Evolutionary conservation across 2,329 filamentous ascomycete genomes (phyloP), one percentile per base, ranked within the genome.

Genomic region (Stromatinia cepivora): DNA sequence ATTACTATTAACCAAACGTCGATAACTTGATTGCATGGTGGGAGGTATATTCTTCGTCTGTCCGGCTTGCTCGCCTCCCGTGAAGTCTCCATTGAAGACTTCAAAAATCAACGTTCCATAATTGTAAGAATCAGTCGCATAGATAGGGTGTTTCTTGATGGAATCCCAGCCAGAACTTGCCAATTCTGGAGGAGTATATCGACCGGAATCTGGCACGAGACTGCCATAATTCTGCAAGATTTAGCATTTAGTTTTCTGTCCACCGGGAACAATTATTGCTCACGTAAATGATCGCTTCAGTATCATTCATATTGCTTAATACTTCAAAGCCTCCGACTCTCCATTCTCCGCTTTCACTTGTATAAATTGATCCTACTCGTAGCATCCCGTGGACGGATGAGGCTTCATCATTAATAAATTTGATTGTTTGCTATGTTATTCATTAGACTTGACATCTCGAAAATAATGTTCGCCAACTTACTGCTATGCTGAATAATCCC

Each of bases 261-360:
- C 31, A 9, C 17, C 20, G 28, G 9, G 15, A 25, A 22, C 13
- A n/a, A 13, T 39, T 28, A 31, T 25, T 53, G 67, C 74, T 46
- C 72, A 92, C 90, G 78, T 96, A 97, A 77, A 99, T 94, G 61
- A 97, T 85, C 13, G 94, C 93, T 75, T 98, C 93, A 71, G 98
- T 94, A 69, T 98, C 95, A 77, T 97, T 98, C 81, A 98, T 90
- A 50, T 91, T 97, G 81, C 94, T 98, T 70, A 98, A 80, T 7
- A 97, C 87, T 74, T 99, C 95, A 75, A 99, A 97, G 0, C 95
- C 95, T 28, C 91, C 94, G 2, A 99, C 83, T 78, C 96, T 98
- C 95, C 95, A 99, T 81, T 99, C 95, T 70, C 95, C 95, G 77
- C 95, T 97, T 78, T 98, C 94, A 71, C 93, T 93, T 5, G 92